Conservation (phyloP, 169 alveolate species). For the Cryptosporidium muris region DNA sequence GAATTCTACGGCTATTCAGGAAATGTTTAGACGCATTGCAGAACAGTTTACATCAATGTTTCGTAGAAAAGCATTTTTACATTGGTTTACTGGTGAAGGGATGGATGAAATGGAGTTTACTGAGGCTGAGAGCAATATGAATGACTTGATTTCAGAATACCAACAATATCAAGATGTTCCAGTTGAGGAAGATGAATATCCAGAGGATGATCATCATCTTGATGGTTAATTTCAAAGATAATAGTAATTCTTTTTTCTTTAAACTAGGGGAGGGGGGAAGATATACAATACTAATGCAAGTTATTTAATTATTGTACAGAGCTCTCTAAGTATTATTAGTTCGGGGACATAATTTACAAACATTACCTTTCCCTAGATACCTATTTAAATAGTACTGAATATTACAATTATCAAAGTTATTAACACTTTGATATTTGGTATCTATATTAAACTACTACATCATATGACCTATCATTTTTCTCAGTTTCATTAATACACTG, state of each 20-base stretch:
- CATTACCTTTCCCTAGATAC: too few species aligned
- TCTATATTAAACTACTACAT: not conserved
- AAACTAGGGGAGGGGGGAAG: not conserved
- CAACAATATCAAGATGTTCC: slow-evolving; percentile 98
- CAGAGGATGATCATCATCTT: slow-evolving; percentile 82
- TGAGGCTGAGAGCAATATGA: slow-evolving; percentile 98
- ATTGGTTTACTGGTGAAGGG: slow-evolving; percentile 98
- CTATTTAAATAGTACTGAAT: too few species aligned
- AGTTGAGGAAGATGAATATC: slow-evolving; percentile 94
- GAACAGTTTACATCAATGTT: slow-evolving; percentile 97
- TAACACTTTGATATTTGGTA: too few species aligned
- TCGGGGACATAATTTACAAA: too few species aligned
- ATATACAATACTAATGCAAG: not conserved
- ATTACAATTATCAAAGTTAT: too few species aligned
- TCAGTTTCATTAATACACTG: not conserved
- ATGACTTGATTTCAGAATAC: slow-evolving; percentile 96
- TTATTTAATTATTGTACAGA: not conserved
- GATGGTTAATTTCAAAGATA: slow-evolving; percentile 17
- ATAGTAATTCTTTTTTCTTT: not conserved
- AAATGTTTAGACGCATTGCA: slow-evolving; percentile 96
- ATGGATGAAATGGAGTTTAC: slow-evolving; percentile 99
- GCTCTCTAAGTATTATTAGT: not conserved
- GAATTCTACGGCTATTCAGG: slow-evolving; percentile 97
- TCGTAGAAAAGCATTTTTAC: slow-evolving; percentile 97
- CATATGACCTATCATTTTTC: slow-evolving; percentile 6